Conservation (phyloP, 2,329 filamentous ascomycete species). For the Neoarthrinium moseri region DNA sequence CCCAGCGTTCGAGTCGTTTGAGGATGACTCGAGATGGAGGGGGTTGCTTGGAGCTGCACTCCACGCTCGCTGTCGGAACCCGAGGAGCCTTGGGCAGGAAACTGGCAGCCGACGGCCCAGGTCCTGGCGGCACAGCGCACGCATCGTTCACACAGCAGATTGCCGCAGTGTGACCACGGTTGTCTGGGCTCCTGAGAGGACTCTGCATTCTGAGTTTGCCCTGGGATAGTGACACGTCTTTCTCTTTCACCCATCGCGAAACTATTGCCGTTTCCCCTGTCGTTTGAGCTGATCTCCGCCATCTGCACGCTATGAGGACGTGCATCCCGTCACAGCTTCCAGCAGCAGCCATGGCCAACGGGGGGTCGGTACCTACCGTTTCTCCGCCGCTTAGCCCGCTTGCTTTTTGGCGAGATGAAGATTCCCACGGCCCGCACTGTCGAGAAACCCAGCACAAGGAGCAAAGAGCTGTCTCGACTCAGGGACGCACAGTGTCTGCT, state of each 20-base stretch:
- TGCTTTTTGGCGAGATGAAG: no score
- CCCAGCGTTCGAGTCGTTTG: no score
- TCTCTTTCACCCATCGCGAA: not conserved
- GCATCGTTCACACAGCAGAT: not conserved
- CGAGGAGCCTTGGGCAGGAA: not conserved
- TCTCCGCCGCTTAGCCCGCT: conserved; percentile 10
- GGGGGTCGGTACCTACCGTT: no score
- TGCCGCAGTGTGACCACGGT: not conserved
- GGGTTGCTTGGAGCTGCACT: not conserved
- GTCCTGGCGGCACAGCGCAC: not conserved
- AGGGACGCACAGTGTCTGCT: no score
- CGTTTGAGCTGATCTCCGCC: not conserved
- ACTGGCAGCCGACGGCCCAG: not conserved
- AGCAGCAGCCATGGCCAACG: no score
- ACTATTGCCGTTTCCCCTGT: not conserved
- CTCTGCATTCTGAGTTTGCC: no score
- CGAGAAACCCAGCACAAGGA: no score
- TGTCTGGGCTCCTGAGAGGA: not conserved
- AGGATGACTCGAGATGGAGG: not conserved
- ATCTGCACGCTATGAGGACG: no score
- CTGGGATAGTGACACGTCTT: not conserved
- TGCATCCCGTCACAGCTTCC: no score
- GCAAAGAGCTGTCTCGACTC: no score
- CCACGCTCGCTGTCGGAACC: not conserved
- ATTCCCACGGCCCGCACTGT: not conserved